Base-by-base conservation (phyloP, 2,329 filamentous ascomycete species). In the Alternaria triticimaculans region DNA sequence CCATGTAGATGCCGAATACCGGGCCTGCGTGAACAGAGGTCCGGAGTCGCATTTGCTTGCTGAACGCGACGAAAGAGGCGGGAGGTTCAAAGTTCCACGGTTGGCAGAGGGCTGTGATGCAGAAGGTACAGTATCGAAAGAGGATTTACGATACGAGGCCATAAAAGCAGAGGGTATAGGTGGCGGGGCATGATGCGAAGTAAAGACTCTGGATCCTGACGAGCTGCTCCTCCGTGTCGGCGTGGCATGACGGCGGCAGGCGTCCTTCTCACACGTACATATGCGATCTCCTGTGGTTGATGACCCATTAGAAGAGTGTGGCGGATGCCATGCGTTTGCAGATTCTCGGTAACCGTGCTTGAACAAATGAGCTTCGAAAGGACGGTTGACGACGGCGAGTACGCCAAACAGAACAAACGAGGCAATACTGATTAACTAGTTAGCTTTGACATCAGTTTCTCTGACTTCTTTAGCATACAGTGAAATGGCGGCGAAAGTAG, bases 281-380 rank as follows among this genome's bases (percentile, higher is more conserved):
- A 66, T 65, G 25, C 58, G 55, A 59, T 59, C 67, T 44, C 64
- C 67, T 3, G 63, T 61, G 20, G 65, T 68, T 2, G 76, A 74
- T 20, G 63, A 46, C 23, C 61, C 60, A 25, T 67, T 60, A 9
- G 74, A 78, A 14, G 55, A 48, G 11, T 55, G 51, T 21, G 74
- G 72, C 15, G 72, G 69, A 20, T 62, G 49, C 28, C 64, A 48
- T 6, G 45, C 46, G 4, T 67, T 58, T 2, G n/a, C 20, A 14
- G 69, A 48, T 37, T 53, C 58, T 55, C 60, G 63, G 20, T 74
- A 75, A 20, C 66, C 69, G 21, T 72, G 68, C 15, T 70, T 76
- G 54, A 79, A 71, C 2, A 80, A 58, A 58, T 76, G 73, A 11
- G 78, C 78, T 60, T 81, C 79, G 49, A 81, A 80, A 2, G 79